phyloP scores from a whole-genome alignment of 139 green algal genomes.

The Haematococcus lacustris region DNA sequence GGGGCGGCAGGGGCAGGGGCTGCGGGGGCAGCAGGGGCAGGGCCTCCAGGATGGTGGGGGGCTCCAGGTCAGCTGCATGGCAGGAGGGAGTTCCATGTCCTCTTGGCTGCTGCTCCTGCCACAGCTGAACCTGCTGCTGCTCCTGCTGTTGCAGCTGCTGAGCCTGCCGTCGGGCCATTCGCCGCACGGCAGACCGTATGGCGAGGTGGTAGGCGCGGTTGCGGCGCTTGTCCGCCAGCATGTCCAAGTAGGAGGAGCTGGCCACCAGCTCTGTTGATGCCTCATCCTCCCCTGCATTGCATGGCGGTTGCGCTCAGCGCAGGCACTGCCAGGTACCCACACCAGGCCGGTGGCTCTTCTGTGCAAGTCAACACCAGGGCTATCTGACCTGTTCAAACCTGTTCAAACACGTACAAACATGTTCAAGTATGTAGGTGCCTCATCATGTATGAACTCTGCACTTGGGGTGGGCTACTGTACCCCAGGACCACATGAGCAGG shows the following conservation, averaged over 20 bases:
- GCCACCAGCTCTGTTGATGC: constrained; percentile 30
- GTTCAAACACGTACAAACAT: background rate
- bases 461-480: background rate
- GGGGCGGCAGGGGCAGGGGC: background rate
- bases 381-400: background rate
- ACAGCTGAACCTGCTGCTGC: too few species aligned
- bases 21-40: background rate
- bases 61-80: background rate
- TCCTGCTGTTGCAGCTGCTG: too few species aligned
- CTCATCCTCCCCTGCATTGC: constrained; percentile 20
- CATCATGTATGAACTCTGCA: too few species aligned
- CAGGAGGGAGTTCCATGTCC: background rate
- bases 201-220: constrained; percentile 37
- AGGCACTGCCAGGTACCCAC: background rate
- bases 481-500: background rate
- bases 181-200: constrained; percentile 7
- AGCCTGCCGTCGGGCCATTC: background rate
- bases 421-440: background rate
- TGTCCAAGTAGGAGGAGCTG: constrained; percentile 48
- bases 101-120: background rate
- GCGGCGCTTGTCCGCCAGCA: constrained; percentile 39
- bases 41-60: background rate
- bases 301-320: constrained; percentile 2
- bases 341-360: too few species aligned
- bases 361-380: background rate